phyloP scores from a whole-genome alignment of 106 monocot species.

The Alisma plantagoaquatica region DNA sequence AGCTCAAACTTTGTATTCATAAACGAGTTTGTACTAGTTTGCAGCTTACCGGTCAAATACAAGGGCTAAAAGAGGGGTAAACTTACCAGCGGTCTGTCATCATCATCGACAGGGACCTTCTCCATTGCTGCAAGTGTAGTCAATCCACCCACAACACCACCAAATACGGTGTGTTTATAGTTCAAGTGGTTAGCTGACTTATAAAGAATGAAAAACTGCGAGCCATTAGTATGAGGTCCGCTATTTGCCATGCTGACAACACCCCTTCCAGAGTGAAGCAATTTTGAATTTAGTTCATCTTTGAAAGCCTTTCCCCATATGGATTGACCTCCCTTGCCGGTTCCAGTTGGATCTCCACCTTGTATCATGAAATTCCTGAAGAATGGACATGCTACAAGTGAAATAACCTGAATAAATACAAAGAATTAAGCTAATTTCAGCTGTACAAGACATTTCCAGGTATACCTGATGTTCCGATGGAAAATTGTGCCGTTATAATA shows the following conservation, averaged over 20 bases:
- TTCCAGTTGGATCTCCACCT: slow-evolving; percentile 95
- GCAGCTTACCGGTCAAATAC: too few species aligned
- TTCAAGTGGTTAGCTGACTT: slow-evolving; percentile 91
- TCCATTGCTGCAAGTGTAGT: slow-evolving; percentile 93
- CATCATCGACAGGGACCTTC: slow-evolving; percentile 92
- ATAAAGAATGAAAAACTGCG: slow-evolving; percentile 95
- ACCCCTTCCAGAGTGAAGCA: slow-evolving; percentile 83
- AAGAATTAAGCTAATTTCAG: background rate
- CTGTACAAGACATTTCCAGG: background rate
- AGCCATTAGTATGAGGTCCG: slow-evolving; percentile 93
- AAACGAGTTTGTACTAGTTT: background rate
- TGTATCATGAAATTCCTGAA: slow-evolving; percentile 98
- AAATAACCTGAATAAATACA: too few species aligned
- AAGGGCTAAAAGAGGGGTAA: too few species aligned
- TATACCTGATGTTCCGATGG: slow-evolving; percentile 90
- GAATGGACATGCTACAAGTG: slow-evolving; percentile 3
- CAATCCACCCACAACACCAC: slow-evolving; percentile 84
- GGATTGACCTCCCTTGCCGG: slow-evolving; percentile 87
- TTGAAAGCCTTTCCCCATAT: slow-evolving; percentile 99
- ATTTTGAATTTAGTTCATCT: slow-evolving; percentile 93
- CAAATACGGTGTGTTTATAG: slow-evolving; percentile 96
- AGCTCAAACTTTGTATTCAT: background rate
- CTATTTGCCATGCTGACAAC: slow-evolving; percentile 99
- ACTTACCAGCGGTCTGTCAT: slow-evolving; percentile 92
- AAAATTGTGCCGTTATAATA: slow-evolving; percentile 86